phyloP scores from a whole-genome alignment of 2,329 filamentous ascomycete genomes.

The Colletotrichum musicola region DNA sequence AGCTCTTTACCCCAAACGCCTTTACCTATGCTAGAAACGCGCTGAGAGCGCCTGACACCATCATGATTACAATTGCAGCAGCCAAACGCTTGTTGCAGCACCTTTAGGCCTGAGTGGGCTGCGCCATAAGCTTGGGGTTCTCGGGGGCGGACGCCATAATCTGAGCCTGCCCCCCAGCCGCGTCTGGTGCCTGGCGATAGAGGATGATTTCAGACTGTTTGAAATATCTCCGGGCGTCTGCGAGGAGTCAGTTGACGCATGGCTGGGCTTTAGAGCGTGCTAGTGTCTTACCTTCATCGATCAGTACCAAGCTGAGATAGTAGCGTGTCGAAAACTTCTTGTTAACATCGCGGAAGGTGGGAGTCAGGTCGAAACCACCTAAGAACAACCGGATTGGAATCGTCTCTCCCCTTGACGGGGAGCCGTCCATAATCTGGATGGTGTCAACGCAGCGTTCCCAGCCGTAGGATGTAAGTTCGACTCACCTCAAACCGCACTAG shows the following conservation, averaged over 20 bases:
- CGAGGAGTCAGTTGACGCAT: slow-evolving; percentile 37
- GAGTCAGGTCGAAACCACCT: slow-evolving; percentile 96
- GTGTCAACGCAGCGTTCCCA: slow-evolving; percentile 21
- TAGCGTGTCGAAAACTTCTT: slow-evolving; percentile 99
- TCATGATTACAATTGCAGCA: slow-evolving; percentile 22
- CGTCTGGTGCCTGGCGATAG: slow-evolving; percentile 82
- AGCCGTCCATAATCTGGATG: slow-evolving; percentile 94
- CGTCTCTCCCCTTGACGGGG: slow-evolving; percentile 92
- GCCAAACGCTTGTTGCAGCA: neutral
- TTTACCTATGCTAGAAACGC: slow-evolving; percentile 54
- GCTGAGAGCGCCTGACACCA: slow-evolving; percentile 23
- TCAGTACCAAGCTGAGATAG: slow-evolving; percentile 95
- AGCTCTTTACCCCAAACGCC: slow-evolving; percentile 51
- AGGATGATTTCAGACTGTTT: slow-evolving; percentile 99
- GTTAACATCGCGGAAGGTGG: slow-evolving; percentile 99
- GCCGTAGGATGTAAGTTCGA: neutral
- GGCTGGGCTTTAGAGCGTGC: neutral
- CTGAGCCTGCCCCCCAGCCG: slow-evolving; percentile 55
- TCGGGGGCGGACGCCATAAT: slow-evolving; percentile 58
- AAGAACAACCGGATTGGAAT: slow-evolving; percentile 98
- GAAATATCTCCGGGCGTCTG: slow-evolving; percentile 96
- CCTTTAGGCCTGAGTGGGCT: slow-evolving; percentile 41
- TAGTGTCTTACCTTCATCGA: slow-evolving; percentile 81
- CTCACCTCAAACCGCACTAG: slow-evolving; percentile 92
- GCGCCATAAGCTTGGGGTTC: slow-evolving; percentile 58